Conservation (phyloP, 768 basidiomycete genomes). For the Lanmaoa pseudosensibilis region DNA sequence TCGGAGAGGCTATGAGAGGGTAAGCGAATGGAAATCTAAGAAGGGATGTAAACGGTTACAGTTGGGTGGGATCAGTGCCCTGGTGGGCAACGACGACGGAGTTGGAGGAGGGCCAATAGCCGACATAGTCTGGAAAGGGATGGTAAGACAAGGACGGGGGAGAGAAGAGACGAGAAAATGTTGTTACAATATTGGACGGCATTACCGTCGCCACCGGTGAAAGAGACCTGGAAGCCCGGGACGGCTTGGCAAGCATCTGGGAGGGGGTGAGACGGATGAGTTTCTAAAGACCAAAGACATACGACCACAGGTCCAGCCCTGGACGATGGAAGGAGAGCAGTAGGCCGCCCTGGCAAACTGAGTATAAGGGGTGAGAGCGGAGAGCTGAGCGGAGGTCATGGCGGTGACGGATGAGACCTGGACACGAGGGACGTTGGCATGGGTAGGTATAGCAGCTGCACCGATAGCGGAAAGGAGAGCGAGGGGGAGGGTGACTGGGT, state of each 20-base stretch:
- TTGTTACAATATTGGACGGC: slow-evolving; percentile 47
- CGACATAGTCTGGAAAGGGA: slow-evolving; percentile 48
- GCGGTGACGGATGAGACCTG: slow-evolving; percentile 13
- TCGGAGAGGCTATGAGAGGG: slow-evolving; percentile 41
- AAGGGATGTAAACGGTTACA: slow-evolving; percentile 37
- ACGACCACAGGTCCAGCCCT: slow-evolving; percentile 49
- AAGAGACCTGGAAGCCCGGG: slow-evolving; percentile 35
- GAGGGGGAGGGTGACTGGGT: neutral
- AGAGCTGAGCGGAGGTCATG: slow-evolving; percentile 34
- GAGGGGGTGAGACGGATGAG: neutral
- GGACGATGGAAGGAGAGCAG: slow-evolving; percentile 40
- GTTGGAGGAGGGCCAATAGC: slow-evolving; percentile 51
- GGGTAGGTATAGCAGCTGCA: slow-evolving; percentile 2
- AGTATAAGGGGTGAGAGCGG: slow-evolving; percentile 45
- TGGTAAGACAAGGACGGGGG: neutral
- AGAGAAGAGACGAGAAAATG: neutral
- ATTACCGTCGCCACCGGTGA: slow-evolving; percentile 53
- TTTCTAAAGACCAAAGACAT: neutral
- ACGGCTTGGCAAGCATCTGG: slow-evolving; percentile 40
- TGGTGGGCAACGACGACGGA: slow-evolving; percentile 61
- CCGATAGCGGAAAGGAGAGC: slow-evolving; percentile 3
- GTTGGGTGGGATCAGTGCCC: slow-evolving; percentile 55
- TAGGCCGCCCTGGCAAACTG: slow-evolving; percentile 59
- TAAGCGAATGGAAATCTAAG: neutral
- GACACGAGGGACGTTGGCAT: neutral